These are phyloP conservation scores for Tilletiaria anomala DNA, from an alignment of 1,284 basidiomycete genomes.

Conservation along the genomic window DNA sequence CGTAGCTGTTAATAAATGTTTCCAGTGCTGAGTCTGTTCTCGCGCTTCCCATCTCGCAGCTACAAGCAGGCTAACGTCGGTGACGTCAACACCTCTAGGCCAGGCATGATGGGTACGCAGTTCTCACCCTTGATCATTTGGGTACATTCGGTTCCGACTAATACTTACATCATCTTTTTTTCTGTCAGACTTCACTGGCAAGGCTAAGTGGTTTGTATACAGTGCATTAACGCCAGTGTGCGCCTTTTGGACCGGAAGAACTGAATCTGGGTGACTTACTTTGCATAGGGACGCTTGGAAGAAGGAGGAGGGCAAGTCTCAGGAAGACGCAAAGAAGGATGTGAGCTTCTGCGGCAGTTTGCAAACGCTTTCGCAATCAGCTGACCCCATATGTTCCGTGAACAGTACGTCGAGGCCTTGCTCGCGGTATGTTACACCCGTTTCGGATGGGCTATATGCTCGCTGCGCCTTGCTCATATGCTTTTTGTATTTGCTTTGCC, in stretches of 20 bases:
- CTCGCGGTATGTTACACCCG: too few species aligned
- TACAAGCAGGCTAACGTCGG: slow-evolving; percentile 39
- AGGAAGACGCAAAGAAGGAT: slow-evolving; percentile 27
- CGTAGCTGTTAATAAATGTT: background rate
- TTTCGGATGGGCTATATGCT: too few species aligned
- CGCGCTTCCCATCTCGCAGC: slow-evolving; percentile 4
- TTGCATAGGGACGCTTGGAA: slow-evolving; percentile 22
- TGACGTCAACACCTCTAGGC: slow-evolving; percentile 33
- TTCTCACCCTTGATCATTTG: background rate
- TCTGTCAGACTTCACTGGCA: slow-evolving; percentile 24
- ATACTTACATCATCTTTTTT: background rate
- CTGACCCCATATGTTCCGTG: too few species aligned
- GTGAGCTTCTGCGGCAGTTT: too few species aligned
- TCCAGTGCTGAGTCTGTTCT: background rate
- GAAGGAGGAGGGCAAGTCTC: slow-evolving; percentile 18
- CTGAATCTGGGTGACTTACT: background rate
- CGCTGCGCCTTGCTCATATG: too few species aligned
- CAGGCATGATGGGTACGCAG: slow-evolving; percentile 32
- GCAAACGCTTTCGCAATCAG: too few species aligned
- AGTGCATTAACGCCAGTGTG: background rate
- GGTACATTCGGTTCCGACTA: background rate
- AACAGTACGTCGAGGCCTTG: too few species aligned
- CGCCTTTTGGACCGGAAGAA: background rate
- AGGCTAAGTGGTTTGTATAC: slow-evolving; percentile 27
- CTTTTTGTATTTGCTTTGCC: too few species aligned